phyloP scores from a whole-genome alignment of 306 rosid species.

The Parietaria judaica region DNA sequence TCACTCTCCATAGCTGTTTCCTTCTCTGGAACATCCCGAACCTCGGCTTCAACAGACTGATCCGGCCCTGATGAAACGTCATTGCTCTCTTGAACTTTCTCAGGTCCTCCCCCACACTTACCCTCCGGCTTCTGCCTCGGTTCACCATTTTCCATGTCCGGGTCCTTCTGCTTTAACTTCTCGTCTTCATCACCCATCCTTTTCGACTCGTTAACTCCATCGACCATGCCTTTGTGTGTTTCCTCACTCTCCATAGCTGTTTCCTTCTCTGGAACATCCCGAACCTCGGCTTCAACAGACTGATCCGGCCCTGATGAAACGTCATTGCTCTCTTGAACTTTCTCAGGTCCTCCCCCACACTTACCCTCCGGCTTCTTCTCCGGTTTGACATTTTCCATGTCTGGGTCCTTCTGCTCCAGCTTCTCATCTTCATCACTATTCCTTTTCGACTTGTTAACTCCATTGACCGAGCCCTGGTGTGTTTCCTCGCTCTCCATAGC shows the following conservation, averaged over 20 bases:
- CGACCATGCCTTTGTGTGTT: background rate
- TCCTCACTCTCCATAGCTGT: background rate
- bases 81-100: background rate
- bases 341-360: slow-evolving; percentile 19
- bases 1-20: background rate
- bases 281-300: background rate
- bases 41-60: background rate
- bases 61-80: background rate
- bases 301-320: background rate
- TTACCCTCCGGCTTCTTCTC: slow-evolving; percentile 18
- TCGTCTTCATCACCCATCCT: background rate
- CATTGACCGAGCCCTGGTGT: slow-evolving; percentile 17
- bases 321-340: background rate
- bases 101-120: slow-evolving; percentile 26
- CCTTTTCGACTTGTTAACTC: background rate
- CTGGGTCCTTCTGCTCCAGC: background rate
- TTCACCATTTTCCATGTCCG: slow-evolving; percentile 11
- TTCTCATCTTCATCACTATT: slow-evolving; percentile 20
- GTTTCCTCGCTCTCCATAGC: slow-evolving; percentile 27
- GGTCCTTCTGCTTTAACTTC: background rate
- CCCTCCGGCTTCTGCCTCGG: slow-evolving; percentile 20
- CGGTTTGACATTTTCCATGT: background rate
- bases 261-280: background rate
- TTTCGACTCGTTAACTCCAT: background rate
- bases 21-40: background rate